phyloP scores from a whole-genome alignment of 805 yeast genomes.

The Spencermartinsiella europaea region DNA sequence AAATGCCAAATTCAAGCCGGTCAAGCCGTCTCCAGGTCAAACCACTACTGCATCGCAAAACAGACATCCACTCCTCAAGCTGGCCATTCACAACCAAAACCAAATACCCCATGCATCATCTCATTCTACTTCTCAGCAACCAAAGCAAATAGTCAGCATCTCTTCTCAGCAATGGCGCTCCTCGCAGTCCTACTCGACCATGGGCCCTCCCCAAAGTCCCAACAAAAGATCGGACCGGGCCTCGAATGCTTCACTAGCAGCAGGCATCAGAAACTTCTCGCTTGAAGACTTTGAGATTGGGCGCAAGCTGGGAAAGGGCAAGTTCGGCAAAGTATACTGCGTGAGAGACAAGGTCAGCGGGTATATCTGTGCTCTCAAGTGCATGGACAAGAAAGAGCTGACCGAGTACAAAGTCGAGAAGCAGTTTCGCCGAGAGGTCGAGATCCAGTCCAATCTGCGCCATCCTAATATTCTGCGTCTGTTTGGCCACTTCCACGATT shows the following conservation, averaged over 20 bases:
- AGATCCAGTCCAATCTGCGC: slow-evolving; percentile 69
- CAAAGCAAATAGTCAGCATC: not conserved
- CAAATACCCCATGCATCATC: slow-evolving; percentile 12
- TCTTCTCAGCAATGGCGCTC: not conserved
- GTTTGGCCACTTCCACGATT: slow-evolving; percentile 82
- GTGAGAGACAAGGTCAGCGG: slow-evolving; percentile 72
- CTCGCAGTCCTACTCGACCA: slow-evolving; percentile 2
- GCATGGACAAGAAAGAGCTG: slow-evolving; percentile 80
- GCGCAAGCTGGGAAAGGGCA: slow-evolving; percentile 83
- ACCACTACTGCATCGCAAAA: slow-evolving; percentile 5
- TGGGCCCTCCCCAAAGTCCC: slow-evolving; percentile 16
- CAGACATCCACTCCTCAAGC: slow-evolving; percentile 22
- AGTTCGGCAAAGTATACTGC: slow-evolving; percentile 88
- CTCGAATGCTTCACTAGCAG: slow-evolving; percentile 10
- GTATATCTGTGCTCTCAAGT: slow-evolving; percentile 83
- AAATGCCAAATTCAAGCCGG: slow-evolving; percentile 3
- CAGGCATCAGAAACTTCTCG: slow-evolving; percentile 31
- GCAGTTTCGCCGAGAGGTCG: slow-evolving; percentile 87
- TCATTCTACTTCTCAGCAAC: not conserved
- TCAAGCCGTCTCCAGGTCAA: not conserved
- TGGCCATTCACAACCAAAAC: slow-evolving; percentile 21
- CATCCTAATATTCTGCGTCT: slow-evolving; percentile 79
- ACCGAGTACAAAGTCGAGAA: slow-evolving; percentile 69
- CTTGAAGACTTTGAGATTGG: slow-evolving; percentile 81
- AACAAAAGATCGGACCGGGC: slow-evolving; percentile 5